Base-by-base conservation (phyloP, 331 rosid genomes). In the Rhamnella rubrinervis region DNA sequence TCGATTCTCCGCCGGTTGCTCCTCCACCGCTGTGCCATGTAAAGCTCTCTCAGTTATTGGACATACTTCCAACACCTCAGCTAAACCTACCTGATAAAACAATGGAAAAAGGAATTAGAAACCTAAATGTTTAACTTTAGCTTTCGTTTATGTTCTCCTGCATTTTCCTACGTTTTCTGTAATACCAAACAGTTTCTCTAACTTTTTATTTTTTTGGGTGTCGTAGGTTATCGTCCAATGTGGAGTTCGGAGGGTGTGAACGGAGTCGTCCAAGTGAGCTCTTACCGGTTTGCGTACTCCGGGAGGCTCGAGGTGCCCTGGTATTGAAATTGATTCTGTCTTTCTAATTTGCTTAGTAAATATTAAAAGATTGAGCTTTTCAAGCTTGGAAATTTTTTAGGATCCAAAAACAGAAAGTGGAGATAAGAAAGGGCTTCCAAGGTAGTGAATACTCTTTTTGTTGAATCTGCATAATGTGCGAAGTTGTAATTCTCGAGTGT, bases 221-320 rank as follows among this genome's bases (percentile, higher is more conserved):
- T 18, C 66, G 35, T 71, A 83, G 89, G 77, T 75, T 75, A 47
- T 60, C 89, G 91, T 72, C 82, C 88, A 55, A 69, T 77, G 81
- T 83, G 88, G 88, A 79, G 76, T 74, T 66, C 77, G 35, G 96
- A 81, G 73, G 88, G 83, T 35, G 64, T 65, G 17, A 64, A 57
- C 47, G 75, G 81, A 71, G 67, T 41, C 23, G 62, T 73, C 13
- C 77, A 72, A 59, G 75, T 68, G 55, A 73, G 84, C 61, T 83
- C 90, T 59, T 77, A 85, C 85, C 65, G 84, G 47, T 82, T 89
- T 14, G 73, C 86, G 6, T 84, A 75, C 55, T 65, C 81, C 44
- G 68, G 88, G 26, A 70, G 88, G 47, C 80, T 83, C 13, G 72
- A 79, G 35, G 62, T 71, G 66, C 91, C 85, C 47, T 71, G 90